Evolutionary conservation across 495 filamentous ascomycete species (phyloP).

Genomic region (Xylaria bambusicola): DNA sequence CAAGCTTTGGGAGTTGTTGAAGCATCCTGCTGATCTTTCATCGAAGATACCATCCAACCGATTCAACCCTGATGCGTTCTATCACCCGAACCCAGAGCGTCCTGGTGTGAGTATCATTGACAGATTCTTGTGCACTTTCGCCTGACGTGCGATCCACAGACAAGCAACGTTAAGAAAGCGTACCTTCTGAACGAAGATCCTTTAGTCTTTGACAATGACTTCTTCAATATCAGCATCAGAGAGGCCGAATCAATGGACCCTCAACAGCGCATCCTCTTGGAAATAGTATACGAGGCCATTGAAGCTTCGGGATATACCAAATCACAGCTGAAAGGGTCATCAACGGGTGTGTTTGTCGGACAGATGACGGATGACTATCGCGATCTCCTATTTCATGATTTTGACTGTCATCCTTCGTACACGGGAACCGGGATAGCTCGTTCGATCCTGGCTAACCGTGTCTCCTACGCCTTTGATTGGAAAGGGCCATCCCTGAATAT

Average conservation of each 20-base stretch:
- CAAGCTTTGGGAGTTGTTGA: conserved; percentile 42
- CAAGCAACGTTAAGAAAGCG: conserved; percentile 37
- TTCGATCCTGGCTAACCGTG: conserved; percentile 47
- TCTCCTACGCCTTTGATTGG: conserved; percentile 52
- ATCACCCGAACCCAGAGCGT: conserved; percentile 45
- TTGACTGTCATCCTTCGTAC: conserved; percentile 28
- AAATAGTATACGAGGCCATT: conserved; percentile 54
- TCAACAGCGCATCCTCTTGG: conserved; percentile 51
- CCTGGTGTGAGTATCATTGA: conserved; percentile 3
- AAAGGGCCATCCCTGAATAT: conserved; percentile 38
- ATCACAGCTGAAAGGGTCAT: conserved; percentile 21
- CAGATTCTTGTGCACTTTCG: neutral
- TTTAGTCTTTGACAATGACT: conserved; percentile 54
- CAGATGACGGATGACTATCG: conserved; percentile 41
- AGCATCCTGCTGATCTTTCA: neutral
- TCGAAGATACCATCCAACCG: conserved; percentile 54
- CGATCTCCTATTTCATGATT: conserved; percentile 35
- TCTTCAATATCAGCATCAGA: conserved; percentile 54
- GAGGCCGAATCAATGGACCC: conserved; percentile 61
- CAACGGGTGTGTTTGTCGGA: conserved; percentile 41
- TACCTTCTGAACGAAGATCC: conserved; percentile 52
- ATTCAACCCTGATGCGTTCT: conserved; percentile 59
- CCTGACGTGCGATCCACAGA: neutral
- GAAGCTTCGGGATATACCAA: conserved; percentile 51
- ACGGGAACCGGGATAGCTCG: conserved; percentile 26